Base-by-base conservation (phyloP, 495 filamentous ascomycete genomes). In the Annulohypoxylon bovei region DNA sequence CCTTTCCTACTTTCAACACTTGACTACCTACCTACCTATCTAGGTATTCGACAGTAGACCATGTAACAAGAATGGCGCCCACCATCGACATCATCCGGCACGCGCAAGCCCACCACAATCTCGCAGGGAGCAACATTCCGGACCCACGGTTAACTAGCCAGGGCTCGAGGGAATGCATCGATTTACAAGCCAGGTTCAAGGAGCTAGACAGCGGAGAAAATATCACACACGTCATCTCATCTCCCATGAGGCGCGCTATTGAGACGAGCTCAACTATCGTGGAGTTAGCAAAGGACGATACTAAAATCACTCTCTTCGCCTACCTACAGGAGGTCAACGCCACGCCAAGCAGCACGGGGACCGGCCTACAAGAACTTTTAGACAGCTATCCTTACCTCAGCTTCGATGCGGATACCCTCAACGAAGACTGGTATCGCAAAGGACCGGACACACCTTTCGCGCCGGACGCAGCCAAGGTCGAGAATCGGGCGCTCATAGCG, bases 321-420 rank as follows among this genome's bases (percentile, higher is more conserved):
- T 82, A 46, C 67, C 79, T 50, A 68, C 80, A 78, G 75, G 81
- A 94, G 77, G 88, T 87, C 0, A 85, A 82, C 28, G 85, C 87
- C 49, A 77, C 88, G 18, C 85, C 90, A 0, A 93, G 91, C 78
- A 90, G 94, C 74, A 93, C 87, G 1, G 92, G 92, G 1, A 86
- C 81, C 49, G 75, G 84, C 4, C 77, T 80, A 3, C 67, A 73
- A 4, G 75, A 72, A 18, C 70, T 94, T 67, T 66, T 75, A 16
- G 35, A 73, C 65, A 14, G 58, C 78, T 75, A 54, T 79, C 32
- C 20, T 20, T 8, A 35, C 2, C 12, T 86, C 91, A 4, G 86
- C 75, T 72, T 90, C 63, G 77, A 79, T 39, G 70, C 82, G 39
- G 80, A 90, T 9, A 46, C 76, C 1, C 27, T 73, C 6, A 40